Conservation (phyloP, 345 rosid genomes). For the Eucalyptus regnans region DNA sequence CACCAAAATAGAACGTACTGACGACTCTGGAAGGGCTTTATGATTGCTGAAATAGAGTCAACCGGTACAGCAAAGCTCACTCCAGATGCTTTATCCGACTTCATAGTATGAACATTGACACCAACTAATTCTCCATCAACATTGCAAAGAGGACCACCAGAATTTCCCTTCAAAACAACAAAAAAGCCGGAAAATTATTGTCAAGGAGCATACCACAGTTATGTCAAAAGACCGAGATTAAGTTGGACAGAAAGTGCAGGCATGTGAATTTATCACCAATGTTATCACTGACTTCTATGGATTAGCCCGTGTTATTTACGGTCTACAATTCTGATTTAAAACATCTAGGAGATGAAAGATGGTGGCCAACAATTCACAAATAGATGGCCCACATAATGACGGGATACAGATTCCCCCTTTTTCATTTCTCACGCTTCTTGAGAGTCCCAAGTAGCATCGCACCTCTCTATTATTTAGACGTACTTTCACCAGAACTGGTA, state of each 20-base stretch:
- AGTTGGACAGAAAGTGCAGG: background rate
- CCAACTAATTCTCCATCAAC: slow-evolving; percentile 86
- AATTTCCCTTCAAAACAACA: slow-evolving; percentile 50
- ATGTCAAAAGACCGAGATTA: background rate
- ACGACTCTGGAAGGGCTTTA: background rate
- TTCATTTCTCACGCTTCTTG: background rate
- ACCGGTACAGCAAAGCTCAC: slow-evolving; percentile 74
- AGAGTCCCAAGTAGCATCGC: background rate
- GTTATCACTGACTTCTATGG: background rate
- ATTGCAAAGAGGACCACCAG: slow-evolving; percentile 91
- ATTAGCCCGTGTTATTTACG: background rate
- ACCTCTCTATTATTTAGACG: background rate
- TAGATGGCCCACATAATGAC: background rate
- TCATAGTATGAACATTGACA: slow-evolving; percentile 36
- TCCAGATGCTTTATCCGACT: slow-evolving; percentile 84
- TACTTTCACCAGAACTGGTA: background rate
- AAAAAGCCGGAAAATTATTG: accelerated
- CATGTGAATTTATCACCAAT: background rate
- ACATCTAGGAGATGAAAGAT: background rate
- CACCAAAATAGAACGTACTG: background rate
- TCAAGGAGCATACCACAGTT: background rate
- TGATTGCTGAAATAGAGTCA: slow-evolving; percentile 3
- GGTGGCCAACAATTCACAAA: background rate
- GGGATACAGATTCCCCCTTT: background rate
- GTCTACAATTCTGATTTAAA: background rate